These are phyloP conservation scores for Pelomyxa schiedti DNA, from an alignment of 78 protist species.

Conservation along the genomic window DNA sequence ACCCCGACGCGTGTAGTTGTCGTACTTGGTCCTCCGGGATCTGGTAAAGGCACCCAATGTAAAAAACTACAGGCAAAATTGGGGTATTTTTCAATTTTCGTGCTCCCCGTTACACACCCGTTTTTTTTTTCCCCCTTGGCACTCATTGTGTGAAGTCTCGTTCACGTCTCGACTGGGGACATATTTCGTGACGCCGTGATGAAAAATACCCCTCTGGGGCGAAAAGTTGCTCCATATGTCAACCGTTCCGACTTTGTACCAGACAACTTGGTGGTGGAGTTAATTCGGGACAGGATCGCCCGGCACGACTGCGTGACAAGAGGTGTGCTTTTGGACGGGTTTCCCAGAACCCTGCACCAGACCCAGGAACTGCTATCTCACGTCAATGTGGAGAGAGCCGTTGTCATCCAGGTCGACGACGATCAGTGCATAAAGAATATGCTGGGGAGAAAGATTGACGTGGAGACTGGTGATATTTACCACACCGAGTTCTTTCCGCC, in stretches of 20 bases:
- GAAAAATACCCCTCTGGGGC: slow-evolving; percentile 68
- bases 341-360: slow-evolving; percentile 65
- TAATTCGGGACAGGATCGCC: slow-evolving; percentile 59
- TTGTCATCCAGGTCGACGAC: background rate
- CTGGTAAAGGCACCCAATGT: too few species aligned
- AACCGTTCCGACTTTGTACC: slow-evolving; percentile 40
- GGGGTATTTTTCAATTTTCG: too few species aligned
- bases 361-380: slow-evolving; percentile 23
- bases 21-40: too few species aligned
- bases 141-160: too few species aligned
- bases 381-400: background rate
- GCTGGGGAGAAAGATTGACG: background rate
- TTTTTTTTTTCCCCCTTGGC: too few species aligned
- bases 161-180: slow-evolving; percentile 94
- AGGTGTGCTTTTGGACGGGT: slow-evolving; percentile 64
- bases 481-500: slow-evolving; percentile 8
- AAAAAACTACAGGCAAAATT: too few species aligned
- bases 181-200: slow-evolving; percentile 89
- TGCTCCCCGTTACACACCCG: too few species aligned
- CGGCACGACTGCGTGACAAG: background rate
- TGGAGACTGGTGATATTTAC: slow-evolving; percentile 17
- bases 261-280: slow-evolving; percentile 66
- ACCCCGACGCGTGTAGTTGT: too few species aligned
- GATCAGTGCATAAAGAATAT: background rate
- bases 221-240: background rate